phyloP scores from a whole-genome alignment of 192 early-diverging fungal genomes.

The Backusella westeae region DNA sequence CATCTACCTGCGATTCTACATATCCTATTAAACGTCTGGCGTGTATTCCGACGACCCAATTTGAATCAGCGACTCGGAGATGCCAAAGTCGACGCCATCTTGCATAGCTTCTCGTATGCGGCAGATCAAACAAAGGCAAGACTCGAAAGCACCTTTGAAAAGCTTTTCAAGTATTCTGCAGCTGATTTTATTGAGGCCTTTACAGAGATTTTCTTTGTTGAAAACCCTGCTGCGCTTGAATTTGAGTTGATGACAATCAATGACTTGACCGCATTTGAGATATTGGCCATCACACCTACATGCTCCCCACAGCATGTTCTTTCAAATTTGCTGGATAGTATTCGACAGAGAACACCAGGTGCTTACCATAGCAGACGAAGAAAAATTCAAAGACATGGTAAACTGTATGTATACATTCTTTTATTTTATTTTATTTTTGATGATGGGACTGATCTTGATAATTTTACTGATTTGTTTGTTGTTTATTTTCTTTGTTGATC shows the following conservation, averaged over 20 bases:
- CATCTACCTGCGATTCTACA: conserved; percentile 45
- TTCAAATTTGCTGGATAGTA: conserved; percentile 43
- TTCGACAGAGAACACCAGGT: conserved; percentile 42
- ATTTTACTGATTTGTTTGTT: background rate
- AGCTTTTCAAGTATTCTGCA: conserved; percentile 49
- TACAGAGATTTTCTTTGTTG: conserved; percentile 65
- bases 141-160: conserved; percentile 52
- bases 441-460: background rate
- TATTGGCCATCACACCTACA: conserved; percentile 33
- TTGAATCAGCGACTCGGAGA: conserved; percentile 6
- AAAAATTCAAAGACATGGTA: conserved; percentile 40
- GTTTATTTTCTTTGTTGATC: background rate
- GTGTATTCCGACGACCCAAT: conserved; percentile 4
- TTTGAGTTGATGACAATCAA: conserved; percentile 24
- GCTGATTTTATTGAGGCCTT: conserved; percentile 60
- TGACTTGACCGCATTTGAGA: conserved; percentile 30
- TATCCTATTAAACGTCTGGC: conserved; percentile 52
- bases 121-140: conserved; percentile 41
- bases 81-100: conserved; percentile 12
- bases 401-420: conserved; percentile 46
- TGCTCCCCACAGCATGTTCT: conserved; percentile 35
- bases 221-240: conserved; percentile 49
- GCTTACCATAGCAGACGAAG: conserved; percentile 34
- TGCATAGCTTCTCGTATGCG: conserved; percentile 36
- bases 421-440: background rate